Conservation (phyloP, 2,329 filamentous ascomycete species). For the Pyrenophora graminea region DNA sequence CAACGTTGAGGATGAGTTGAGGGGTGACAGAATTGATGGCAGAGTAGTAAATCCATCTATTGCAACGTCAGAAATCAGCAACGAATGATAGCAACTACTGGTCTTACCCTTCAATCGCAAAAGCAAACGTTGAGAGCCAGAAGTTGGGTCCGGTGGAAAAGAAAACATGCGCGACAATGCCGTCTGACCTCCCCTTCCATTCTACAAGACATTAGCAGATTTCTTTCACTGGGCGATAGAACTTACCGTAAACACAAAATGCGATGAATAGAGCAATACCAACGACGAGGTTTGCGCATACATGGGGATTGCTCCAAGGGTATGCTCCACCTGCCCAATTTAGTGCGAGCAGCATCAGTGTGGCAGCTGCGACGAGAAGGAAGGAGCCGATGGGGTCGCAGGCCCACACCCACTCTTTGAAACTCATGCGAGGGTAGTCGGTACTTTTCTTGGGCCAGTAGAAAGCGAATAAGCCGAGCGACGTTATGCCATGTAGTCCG, state of each 20-base stretch:
- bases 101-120: slow-evolving; percentile 56
- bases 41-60: slow-evolving; percentile 56
- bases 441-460: slow-evolving; percentile 40
- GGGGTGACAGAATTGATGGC: slow-evolving; percentile 42
- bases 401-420: slow-evolving; percentile 35
- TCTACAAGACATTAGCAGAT: slow-evolving; percentile 43
- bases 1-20: slow-evolving; percentile 38
- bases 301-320: slow-evolving; percentile 30
- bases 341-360: slow-evolving; percentile 34
- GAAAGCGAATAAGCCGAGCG: slow-evolving; percentile 52
- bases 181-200: slow-evolving; percentile 60
- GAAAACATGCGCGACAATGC: slow-evolving; percentile 61
- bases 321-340: slow-evolving; percentile 40
- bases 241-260: slow-evolving; percentile 36
- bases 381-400: slow-evolving; percentile 38
- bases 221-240: accelerated
- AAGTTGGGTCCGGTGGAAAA: slow-evolving; percentile 61
- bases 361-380: slow-evolving; percentile 31
- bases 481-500: slow-evolving; percentile 56
- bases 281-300: slow-evolving; percentile 29
- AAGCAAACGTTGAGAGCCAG: slow-evolving; percentile 59
- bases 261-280: slow-evolving; percentile 30
- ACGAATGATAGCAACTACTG: no score
- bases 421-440: slow-evolving; percentile 31
- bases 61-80: no score